phyloP scores from a whole-genome alignment of 352 stramenopile genomes.

The Pythium brachiatum region DNA sequence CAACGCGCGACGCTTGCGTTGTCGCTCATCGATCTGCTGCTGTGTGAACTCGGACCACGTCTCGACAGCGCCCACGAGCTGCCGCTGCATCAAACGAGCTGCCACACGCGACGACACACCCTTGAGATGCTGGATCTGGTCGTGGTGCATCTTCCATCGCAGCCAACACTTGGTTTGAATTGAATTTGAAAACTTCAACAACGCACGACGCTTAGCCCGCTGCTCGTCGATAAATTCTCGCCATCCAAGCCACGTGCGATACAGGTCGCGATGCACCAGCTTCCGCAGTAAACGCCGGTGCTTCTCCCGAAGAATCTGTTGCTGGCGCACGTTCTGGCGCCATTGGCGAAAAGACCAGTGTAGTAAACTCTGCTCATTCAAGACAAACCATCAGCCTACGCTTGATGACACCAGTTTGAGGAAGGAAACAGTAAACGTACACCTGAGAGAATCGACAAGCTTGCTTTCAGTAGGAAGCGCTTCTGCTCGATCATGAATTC shows the following conservation, averaged over 20 bases:
- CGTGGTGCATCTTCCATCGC: conserved; percentile 47
- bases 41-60: conserved; percentile 70
- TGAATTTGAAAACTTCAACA: conserved; percentile 57
- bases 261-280: conserved; percentile 53
- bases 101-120: conserved; percentile 42
- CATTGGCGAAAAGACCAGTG: conserved; percentile 76
- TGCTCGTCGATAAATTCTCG: conserved; percentile 48
- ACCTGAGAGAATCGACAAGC: conserved; percentile 62
- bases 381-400: background rate
- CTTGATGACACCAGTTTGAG: background rate
- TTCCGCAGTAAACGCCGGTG: conserved; percentile 44
- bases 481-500: conserved; percentile 59
- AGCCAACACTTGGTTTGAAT: conserved; percentile 67
- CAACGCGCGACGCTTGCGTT: conserved; percentile 49
- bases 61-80: conserved; percentile 40
- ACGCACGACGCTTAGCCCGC: conserved; percentile 52
- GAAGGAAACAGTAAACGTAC: conserved; percentile 32
- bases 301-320: conserved; percentile 44
- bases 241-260: conserved; percentile 60
- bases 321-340: conserved; percentile 36
- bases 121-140: conserved; percentile 37
- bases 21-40: conserved; percentile 45
- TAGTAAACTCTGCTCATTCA: conserved; percentile 41
- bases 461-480: conserved; percentile 65
- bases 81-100: conserved; percentile 39